Percentiles rank a stretch among this genome's conserved stretches.
Conservation (phyloP, 2,329 filamentous ascomycete species). For the Xylariaceae sp. region DNA sequence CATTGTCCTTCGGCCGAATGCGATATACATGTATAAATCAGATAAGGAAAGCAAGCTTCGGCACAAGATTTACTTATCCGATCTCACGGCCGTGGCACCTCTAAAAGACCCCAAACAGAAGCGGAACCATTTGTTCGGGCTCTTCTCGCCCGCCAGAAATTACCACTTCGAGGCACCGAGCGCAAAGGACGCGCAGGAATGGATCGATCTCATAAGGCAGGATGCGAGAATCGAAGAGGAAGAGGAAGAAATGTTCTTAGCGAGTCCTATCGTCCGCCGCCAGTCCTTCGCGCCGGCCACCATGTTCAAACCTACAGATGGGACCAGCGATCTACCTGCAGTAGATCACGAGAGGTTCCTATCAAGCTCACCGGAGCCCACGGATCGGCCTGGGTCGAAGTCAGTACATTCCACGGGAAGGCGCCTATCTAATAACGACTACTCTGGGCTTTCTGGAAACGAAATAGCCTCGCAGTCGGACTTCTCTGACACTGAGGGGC, state of each 20-base stretch:
- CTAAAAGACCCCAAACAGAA: conserved; percentile 90
- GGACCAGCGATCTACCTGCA: conserved; percentile 26
- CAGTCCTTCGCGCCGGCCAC: conserved; percentile 48
- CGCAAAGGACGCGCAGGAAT: conserved; percentile 78
- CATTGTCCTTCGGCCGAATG: conserved; percentile 87
- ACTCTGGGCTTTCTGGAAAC: conserved; percentile 67
- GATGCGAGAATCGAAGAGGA: conserved; percentile 87
- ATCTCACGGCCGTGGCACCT: conserved; percentile 87
- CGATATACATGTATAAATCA: conserved; percentile 91
- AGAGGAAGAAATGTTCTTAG: conserved; percentile 80
- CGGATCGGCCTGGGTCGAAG: conserved; percentile 47
- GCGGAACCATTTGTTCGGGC: conserved; percentile 84
- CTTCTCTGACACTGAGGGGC: conserved; percentile 73
- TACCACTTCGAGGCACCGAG: conserved; percentile 84
- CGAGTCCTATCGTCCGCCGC: conserved; percentile 65
- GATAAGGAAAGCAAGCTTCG: conserved; percentile 87
- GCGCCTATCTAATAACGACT: conserved; percentile 68
- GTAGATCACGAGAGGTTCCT: conserved; percentile 50
- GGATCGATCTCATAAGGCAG: conserved; percentile 80
- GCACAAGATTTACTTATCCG: conserved; percentile 84
- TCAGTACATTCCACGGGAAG: conserved; percentile 45
- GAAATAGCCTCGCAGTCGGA: conserved; percentile 84
- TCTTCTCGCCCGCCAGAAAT: conserved; percentile 90
- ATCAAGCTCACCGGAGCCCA: conserved; percentile 68
- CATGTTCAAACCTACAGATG: conserved; percentile 34